A percentile compares a stretch with the other conserved stretches of the same genome.
Evolutionary conservation across 2,329 filamentous ascomycete species (phyloP).

Genomic region (Xylaria sp.): DNA sequence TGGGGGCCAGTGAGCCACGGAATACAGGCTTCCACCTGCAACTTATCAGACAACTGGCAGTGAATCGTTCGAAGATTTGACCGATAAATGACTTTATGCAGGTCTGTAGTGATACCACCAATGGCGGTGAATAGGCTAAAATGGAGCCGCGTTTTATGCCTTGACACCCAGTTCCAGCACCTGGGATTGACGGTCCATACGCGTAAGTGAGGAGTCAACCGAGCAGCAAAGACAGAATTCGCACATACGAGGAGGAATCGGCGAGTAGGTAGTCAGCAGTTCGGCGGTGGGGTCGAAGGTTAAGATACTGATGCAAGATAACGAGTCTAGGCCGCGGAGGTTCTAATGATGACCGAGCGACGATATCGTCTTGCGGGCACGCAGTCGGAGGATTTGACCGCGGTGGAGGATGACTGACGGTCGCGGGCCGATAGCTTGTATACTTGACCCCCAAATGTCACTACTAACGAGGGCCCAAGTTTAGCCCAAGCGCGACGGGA

Average conservation of each 20-base stretch:
- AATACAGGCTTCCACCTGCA: slow-evolving; percentile 6
- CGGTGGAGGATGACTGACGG: slow-evolving; percentile 35
- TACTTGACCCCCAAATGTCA: slow-evolving; percentile 31
- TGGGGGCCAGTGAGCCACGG: not conserved
- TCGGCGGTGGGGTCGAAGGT: slow-evolving; percentile 22
- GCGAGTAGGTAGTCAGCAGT: slow-evolving; percentile 5
- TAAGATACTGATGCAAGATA: slow-evolving; percentile 32
- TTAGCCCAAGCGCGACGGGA: slow-evolving; percentile 3
- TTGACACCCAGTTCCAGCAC: slow-evolving; percentile 14
- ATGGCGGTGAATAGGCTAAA: slow-evolving; percentile 38
- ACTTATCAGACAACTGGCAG: slow-evolving; percentile 11
- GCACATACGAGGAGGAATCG: slow-evolving; percentile 14
- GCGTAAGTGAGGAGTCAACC: slow-evolving; percentile 9
- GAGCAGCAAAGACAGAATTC: slow-evolving; percentile 12
- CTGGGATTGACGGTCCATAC: slow-evolving; percentile 12
- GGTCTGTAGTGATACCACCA: slow-evolving; percentile 25
- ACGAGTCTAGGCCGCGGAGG: slow-evolving; percentile 29
- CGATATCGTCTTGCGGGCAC: slow-evolving; percentile 29
- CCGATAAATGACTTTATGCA: slow-evolving; percentile 30
- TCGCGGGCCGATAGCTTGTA: slow-evolving; percentile 41
- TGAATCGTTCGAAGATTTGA: slow-evolving; percentile 15
- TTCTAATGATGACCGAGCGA: slow-evolving; percentile 17
- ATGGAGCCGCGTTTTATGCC: slow-evolving; percentile 29
- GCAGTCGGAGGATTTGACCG: slow-evolving; percentile 29
- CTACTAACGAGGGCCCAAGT: slow-evolving; percentile 21